Conservation (phyloP, 148 eudicot species). For the Heliosperma pusillum region DNA sequence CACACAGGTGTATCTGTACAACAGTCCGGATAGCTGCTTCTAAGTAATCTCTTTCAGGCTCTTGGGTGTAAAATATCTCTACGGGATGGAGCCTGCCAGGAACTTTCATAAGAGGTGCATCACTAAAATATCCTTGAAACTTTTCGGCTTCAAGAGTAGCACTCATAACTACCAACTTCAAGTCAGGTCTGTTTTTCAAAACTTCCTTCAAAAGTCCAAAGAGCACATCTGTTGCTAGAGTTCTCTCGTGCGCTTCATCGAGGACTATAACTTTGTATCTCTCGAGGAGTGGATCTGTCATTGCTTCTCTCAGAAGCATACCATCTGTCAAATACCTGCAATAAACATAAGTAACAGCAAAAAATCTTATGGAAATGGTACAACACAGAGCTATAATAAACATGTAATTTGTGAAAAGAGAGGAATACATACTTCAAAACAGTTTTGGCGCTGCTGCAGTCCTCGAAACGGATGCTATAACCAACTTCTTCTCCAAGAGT, state of each 20-base stretch:
- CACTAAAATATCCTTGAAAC: conserved; percentile 72
- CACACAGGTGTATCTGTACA: conserved; percentile 70
- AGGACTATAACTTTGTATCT: conserved; percentile 79
- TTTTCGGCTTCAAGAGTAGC: conserved; percentile 96
- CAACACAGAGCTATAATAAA: not conserved
- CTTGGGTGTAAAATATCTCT: conserved; percentile 80
- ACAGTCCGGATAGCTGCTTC: conserved; percentile 90
- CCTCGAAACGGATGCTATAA: conserved; percentile 89
- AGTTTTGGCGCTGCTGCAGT: conserved; percentile 72
- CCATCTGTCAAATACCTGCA: conserved; percentile 88
- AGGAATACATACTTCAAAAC: conserved; percentile 56
- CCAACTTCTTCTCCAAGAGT: conserved; percentile 96
- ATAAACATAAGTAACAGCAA: not conserved
- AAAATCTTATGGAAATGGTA: not conserved
- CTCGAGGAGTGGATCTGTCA: conserved; percentile 89
- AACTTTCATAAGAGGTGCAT: conserved; percentile 88
- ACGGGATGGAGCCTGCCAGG: conserved; percentile 95
- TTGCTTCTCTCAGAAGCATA: conserved; percentile 94
- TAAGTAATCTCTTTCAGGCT: conserved; percentile 81
- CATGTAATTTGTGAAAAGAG: not conserved
- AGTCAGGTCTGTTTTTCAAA: conserved; percentile 64
- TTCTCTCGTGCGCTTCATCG: conserved; percentile 95
- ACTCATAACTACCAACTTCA: conserved; percentile 90
- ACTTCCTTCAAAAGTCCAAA: conserved; percentile 93
- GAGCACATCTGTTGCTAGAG: conserved; percentile 82